Base-by-base conservation (phyloP, 805 yeast genomes). In the Starmerella bombi region DNA sequence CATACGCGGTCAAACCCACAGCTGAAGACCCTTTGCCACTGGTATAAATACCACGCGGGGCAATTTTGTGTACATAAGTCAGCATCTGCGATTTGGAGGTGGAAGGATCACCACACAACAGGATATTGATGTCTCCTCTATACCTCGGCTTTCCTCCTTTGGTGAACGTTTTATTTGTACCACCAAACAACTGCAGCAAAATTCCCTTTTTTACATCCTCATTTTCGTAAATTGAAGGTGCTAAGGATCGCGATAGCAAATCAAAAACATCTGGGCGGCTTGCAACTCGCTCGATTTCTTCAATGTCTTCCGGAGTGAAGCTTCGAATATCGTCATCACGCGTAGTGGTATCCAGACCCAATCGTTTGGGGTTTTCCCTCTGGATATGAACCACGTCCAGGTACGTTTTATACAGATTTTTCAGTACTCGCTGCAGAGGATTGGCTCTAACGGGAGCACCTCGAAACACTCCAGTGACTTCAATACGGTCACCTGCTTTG, bases 21-120 rank as follows among this genome's bases (percentile, higher is more conserved):
- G 99, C 99, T 25, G 98, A 91, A 1, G 96, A 85, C 38, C 98
- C 98, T 56, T 91, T 91, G 61, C 99, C 99, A 1, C 96, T 86
- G 3, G 99, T 91, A 61, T 86, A 91, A 30, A 91, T 83, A 51
- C 98, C 98, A 58, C 98, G 71, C 34, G 99, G 99, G 1, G 98
- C 93, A 51, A 91, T 91, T 55, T 86, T 83, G 63, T 91, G 98
- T 32, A 91, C 96, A 52, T 91, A 91, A 56, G 85, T 93, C 50
- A 91, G 67, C 34, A 91, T 63, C 61, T 91, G 99, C 3, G 98
- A 91, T 59, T 91, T 91, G 10, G 96, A 77, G 2, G 99, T 91
- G 8, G 97, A 88, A 1, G 99, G 99, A 59, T 91, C 99, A 52
- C 99, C 99, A 65, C 97, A 88, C 32, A 91, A 66, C 41, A 91